phyloP scores from a whole-genome alignment of 2,329 filamentous ascomycete genomes.

The Xylariaceae sp. region DNA sequence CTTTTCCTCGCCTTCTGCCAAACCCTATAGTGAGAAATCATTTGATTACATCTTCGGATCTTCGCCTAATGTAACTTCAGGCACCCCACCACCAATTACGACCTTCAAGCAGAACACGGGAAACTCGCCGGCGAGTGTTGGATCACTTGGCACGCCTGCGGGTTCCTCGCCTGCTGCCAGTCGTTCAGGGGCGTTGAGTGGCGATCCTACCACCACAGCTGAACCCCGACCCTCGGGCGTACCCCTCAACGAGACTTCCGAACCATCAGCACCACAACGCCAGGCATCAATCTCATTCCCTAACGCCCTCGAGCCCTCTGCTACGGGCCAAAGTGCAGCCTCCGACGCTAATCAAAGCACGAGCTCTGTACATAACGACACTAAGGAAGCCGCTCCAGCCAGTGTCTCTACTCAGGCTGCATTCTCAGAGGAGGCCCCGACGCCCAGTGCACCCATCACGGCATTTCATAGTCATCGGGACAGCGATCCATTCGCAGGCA shows the following conservation, averaged over 20 bases:
- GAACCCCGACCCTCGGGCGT: conserved; percentile 74
- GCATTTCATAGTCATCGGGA: conserved; percentile 28
- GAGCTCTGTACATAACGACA: conserved; percentile 24
- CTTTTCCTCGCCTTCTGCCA: conserved; percentile 44
- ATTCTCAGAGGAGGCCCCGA: conserved; percentile 43
- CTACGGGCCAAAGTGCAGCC: conserved; percentile 33
- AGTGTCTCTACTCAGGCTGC: conserved; percentile 44
- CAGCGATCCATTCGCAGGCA: conserved; percentile 48
- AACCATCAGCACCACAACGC: conserved; percentile 70
- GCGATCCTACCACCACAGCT: conserved; percentile 59
- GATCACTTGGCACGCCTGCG: conserved; percentile 49
- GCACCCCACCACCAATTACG: conserved; percentile 42
- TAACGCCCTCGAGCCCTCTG: conserved; percentile 36
- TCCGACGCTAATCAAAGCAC: conserved; percentile 31
- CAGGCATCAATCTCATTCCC: conserved; percentile 66
- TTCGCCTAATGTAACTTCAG: conserved; percentile 41
- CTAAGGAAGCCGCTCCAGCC: conserved; percentile 22
- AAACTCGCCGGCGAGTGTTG: conserved; percentile 47
- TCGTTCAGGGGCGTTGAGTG: conserved; percentile 54
- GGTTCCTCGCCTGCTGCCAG: conserved; percentile 57
- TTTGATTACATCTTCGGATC: conserved; percentile 82
- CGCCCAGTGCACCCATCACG: conserved; percentile 23
- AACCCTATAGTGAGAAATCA: conserved; percentile 52
- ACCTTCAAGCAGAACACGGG: conserved; percentile 60
- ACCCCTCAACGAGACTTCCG: conserved; percentile 60